Conservation (phyloP, 1,139 yeast species). For the Yamadazyma membranifaciens region DNA sequence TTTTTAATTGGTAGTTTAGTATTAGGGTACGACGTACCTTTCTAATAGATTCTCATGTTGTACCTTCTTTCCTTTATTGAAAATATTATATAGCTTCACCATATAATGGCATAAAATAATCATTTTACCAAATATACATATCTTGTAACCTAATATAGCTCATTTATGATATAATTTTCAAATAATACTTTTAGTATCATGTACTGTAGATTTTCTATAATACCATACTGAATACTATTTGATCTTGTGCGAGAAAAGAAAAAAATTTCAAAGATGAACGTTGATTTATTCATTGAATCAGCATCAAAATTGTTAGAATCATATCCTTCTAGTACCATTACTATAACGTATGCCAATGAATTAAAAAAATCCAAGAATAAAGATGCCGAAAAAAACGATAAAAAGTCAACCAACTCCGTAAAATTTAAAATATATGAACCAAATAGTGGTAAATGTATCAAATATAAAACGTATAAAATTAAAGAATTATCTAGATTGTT, state of each 20-base stretch:
- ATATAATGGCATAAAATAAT: too few relatives aligned
- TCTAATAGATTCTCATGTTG: constrained; percentile 17
- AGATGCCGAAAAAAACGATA: constrained; percentile 14
- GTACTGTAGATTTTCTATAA: too few relatives aligned
- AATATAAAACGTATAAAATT: constrained; percentile 57
- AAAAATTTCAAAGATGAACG: constrained; percentile 9
- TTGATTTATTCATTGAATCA: constrained; percentile 37
- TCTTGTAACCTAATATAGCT: too few relatives aligned
- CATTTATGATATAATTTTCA: too few relatives aligned
- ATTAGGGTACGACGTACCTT: constrained; percentile 43
- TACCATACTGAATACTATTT: background rate
- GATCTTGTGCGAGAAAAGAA: background rate
- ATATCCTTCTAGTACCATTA: constrained; percentile 38
- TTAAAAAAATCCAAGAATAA: constrained; percentile 19
- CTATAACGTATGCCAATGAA: constrained; percentile 38
- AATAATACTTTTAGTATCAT: too few relatives aligned
- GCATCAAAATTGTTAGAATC: constrained; percentile 35
- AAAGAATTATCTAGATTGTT: constrained; percentile 80
- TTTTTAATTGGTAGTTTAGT: constrained; percentile 50
- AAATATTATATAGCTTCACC: too few relatives aligned
- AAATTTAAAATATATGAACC: constrained; percentile 74
- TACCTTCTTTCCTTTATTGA: too few relatives aligned
- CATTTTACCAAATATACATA: too few relatives aligned
- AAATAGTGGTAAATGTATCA: constrained; percentile 63
- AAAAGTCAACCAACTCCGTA: constrained; percentile 36